Base-by-base conservation (phyloP, 1,284 basidiomycete species). In the Ustilago xerochloae region DNA sequence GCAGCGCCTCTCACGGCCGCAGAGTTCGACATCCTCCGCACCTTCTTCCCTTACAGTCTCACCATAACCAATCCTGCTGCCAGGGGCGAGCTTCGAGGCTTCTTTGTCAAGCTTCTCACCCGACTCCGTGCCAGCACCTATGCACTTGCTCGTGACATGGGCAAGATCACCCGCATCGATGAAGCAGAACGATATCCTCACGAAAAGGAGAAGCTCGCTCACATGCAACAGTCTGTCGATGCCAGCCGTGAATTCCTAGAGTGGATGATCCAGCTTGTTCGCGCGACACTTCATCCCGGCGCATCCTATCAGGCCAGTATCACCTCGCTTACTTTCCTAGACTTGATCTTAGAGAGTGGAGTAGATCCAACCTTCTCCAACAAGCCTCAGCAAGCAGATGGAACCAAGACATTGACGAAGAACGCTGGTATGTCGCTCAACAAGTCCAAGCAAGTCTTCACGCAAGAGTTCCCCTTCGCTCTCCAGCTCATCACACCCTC, bases 261-360 rank as follows among this genome's bases (percentile, higher is more conserved):
- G 24, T 62, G 66, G 60, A 58, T 79, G 54, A 66, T 60, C 24
- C 49, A 56, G 28, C 53, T 70, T 24, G 33, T 72, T 9, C 57
- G 64, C 26, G 54, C 59, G 12, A 72, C 76, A 4, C 67, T 78
- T 20, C 78, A 81, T 55, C 79, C 81, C 4, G 79, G 79, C 29
- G 74, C 79, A n/a, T 79, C 81, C 16, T 83, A 81, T 49, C 65
- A 79, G 28, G 50, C 74, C 39, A 68, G 65, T 56, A 69, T 78
- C 45, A 75, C 77, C 13, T 69, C 66, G 26, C 73, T 81, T 29
- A 75, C 76, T 39, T 75, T 77, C 35, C 62, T 81, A 12, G 73
- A 75, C 16, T 63, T 79, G 18, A 68, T 82, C 18, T 28, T 81
- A 10, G 72, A 78, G 30, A 68, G 69, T 30, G 77, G 69, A 13